Evolutionary conservation across 208 protist genomes (phyloP).

Genomic region (Wallacemonas collosoma): DNA sequence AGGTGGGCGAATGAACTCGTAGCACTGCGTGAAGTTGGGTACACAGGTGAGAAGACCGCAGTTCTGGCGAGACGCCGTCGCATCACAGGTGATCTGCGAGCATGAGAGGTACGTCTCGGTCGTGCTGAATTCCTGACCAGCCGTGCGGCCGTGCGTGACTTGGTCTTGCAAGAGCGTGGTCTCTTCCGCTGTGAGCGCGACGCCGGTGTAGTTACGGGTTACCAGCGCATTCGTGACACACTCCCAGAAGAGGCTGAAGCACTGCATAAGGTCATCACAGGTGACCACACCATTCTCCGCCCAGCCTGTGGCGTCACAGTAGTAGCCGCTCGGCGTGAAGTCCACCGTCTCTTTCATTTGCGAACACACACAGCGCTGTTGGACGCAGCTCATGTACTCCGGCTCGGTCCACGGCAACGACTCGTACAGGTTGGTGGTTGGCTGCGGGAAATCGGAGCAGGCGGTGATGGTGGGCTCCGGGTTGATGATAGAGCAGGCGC

Average conservation of each 20-base stretch:
- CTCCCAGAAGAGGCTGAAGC: slow-evolving; percentile 51
- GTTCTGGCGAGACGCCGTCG: slow-evolving; percentile 43
- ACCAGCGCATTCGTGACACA: slow-evolving; percentile 30
- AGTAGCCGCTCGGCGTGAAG: slow-evolving; percentile 38
- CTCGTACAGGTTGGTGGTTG: slow-evolving; percentile 29
- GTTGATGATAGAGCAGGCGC: slow-evolving; percentile 48
- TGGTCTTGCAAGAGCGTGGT: slow-evolving; percentile 27
- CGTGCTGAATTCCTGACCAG: slow-evolving; percentile 38
- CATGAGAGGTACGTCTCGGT: slow-evolving; percentile 49
- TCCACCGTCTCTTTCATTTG: slow-evolving; percentile 10
- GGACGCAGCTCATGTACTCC: slow-evolving; percentile 44
- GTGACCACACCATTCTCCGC: slow-evolving; percentile 45
- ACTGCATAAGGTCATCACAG: slow-evolving; percentile 50
- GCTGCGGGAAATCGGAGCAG: slow-evolving; percentile 33
- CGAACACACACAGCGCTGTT: slow-evolving; percentile 52
- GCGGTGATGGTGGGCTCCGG: slow-evolving; percentile 35
- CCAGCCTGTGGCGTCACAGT: slow-evolving; percentile 38
- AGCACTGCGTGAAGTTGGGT: slow-evolving; percentile 68
- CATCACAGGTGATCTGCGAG: slow-evolving; percentile 38
- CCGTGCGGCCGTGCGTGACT: slow-evolving; percentile 34
- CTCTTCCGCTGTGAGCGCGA: slow-evolving; percentile 20
- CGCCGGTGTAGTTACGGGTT: slow-evolving; percentile 20
- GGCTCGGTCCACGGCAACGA: slow-evolving; percentile 36
- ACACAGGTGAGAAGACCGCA: slow-evolving; percentile 65
- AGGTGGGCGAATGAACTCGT: slow-evolving; percentile 56